These are phyloP conservation scores for Reticulascus tulasneorum DNA, from an alignment of 2,329 filamentous ascomycete species.

Conservation along the genomic window DNA sequence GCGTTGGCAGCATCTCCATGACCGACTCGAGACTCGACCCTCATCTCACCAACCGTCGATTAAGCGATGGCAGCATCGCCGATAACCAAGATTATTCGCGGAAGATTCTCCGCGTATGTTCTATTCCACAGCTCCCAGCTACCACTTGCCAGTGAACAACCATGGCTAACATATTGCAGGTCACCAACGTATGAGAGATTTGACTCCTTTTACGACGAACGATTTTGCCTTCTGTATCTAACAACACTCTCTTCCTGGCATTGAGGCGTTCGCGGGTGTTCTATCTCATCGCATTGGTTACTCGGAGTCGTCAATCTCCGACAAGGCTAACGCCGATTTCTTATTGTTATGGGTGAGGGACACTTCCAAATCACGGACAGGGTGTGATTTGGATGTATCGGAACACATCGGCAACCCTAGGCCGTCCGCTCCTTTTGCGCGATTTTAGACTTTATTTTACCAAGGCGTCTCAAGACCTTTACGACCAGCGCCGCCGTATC, in stretches of 20 bases:
- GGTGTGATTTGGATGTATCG: constrained; percentile 13
- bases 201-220: constrained; percentile 31
- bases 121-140: neutral
- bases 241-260: constrained; percentile 33
- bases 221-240: constrained; percentile 20
- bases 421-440: constrained; percentile 35
- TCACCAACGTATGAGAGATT: constrained; percentile 53
- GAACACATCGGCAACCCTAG: constrained; percentile 21
- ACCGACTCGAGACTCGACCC: constrained; percentile 84
- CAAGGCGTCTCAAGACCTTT: constrained; percentile 10
- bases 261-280: constrained; percentile 34
- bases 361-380: constrained; percentile 20
- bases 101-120: constrained; percentile 84
- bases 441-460: constrained; percentile 8
- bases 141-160: neutral
- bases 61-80: constrained; percentile 93
- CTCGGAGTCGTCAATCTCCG: constrained; percentile 7
- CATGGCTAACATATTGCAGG: constrained; percentile 31
- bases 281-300: constrained; percentile 8
- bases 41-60: constrained; percentile 74
- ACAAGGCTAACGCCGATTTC: constrained; percentile 14
- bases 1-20: constrained; percentile 64
- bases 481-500: too few relatives aligned
- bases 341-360: constrained; percentile 30
- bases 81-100: constrained; percentile 97